Base-by-base conservation (phyloP, 2,329 filamentous ascomycete species). In the Paraphaeosphaeria sporulosa region DNA sequence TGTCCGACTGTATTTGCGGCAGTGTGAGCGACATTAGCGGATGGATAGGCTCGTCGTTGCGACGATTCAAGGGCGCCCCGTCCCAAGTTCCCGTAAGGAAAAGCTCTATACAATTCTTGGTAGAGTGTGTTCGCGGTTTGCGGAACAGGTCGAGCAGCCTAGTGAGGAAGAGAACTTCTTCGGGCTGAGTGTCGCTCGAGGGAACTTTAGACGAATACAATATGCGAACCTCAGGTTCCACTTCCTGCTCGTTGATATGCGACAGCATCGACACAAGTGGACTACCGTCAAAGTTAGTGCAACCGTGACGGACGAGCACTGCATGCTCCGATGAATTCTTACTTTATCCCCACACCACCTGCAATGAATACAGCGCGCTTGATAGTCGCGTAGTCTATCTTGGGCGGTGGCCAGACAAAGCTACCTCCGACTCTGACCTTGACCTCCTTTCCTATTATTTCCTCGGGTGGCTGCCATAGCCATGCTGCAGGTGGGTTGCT, bases 261-360 rank as follows among this genome's bases (percentile, higher is more conserved):
- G 86, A 83, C 51, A 93, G 79, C 75, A 94, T 94, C 57, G 90
- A 92, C 58, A 93, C 85, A 5, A 94, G 79, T 0, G 92, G 92
- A 69, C 86, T 87, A 63, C 57, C 30, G 44, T n/a, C 17, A 5
- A 21, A 25, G 59, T 72, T 53, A 69, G 67, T 54, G 42, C 42
- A 36, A 42, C 15, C 17, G 32, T 49, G 54, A 21, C 25, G 13
- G 43, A 17, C 38, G 25, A 30, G 10, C 38, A 15, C 46, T 21
- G 17, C 17, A 21, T 5, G 17, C 13, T 12, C 27, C 17, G 12
- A 34, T 1, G 19, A 8, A 23, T 21, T 72, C 83, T 64, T 76
- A 87, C 86, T 96, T 96, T 58, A 96, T 89, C 0, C 93, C 92
- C 23, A 96, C 89, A 1, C 92, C 93, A 1, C 92, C 92, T 0